Conservation (phyloP, 2,329 filamentous ascomycete species). For the Xylariaceae sp. region DNA sequence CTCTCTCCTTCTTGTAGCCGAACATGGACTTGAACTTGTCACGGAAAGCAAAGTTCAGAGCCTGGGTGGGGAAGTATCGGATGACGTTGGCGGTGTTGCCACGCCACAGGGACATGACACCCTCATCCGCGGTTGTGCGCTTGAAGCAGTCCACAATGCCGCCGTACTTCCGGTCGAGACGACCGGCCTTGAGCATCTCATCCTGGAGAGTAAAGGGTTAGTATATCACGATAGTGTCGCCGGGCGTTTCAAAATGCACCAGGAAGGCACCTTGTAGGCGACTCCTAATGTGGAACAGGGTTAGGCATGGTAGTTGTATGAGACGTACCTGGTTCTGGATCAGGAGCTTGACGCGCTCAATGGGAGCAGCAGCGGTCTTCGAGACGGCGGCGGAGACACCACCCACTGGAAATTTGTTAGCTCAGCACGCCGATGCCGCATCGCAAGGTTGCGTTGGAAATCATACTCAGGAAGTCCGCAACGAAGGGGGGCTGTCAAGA, state of each 20-base stretch:
- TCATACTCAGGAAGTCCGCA: constrained; percentile 99
- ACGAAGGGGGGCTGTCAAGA: constrained; percentile 67
- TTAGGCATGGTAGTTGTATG: no score
- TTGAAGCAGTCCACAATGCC: constrained; percentile 95
- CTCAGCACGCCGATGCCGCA: neutral
- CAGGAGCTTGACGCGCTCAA: constrained; percentile 99
- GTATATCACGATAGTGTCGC: no score
- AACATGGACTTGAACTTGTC: constrained; percentile 99
- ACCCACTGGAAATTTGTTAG: constrained; percentile 64
- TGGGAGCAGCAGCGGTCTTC: constrained; percentile 99
- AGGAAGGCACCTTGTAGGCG: no score
- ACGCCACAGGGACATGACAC: constrained; percentile 94
- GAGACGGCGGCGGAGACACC: constrained; percentile 99
- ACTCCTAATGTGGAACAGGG: no score
- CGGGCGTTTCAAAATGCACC: no score
- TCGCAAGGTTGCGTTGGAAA: constrained; percentile 1
- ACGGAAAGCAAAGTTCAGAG: constrained; percentile 99
- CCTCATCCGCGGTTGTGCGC: constrained; percentile 84
- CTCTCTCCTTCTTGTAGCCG: constrained; percentile 99
- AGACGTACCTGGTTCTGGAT: constrained; percentile 98
- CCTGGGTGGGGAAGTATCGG: constrained; percentile 99
- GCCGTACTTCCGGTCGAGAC: constrained; percentile 94
- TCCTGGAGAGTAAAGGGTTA: no score
- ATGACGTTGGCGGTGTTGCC: constrained; percentile 99
- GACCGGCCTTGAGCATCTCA: constrained; percentile 99